These are phyloP conservation scores for Daldinia grandis DNA, from an alignment of 495 filamentous ascomycete species.

Conservation along the genomic window DNA sequence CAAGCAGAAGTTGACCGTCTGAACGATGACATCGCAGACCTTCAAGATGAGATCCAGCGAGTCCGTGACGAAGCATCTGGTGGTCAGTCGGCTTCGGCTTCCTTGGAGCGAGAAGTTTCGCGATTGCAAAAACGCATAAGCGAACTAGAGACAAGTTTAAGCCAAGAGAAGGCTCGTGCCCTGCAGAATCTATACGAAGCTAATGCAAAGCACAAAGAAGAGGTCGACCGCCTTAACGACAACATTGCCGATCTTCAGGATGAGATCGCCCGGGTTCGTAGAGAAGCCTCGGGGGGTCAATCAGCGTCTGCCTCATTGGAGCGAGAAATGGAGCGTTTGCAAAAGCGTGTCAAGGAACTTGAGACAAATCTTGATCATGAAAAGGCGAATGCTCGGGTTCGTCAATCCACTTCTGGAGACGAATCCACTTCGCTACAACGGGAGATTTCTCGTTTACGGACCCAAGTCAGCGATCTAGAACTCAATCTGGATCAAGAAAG, in stretches of 20 bases:
- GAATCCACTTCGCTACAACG: slow-evolving; percentile 73
- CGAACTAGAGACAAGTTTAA: slow-evolving; percentile 44
- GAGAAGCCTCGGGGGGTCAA: slow-evolving; percentile 52
- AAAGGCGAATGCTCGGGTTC: slow-evolving; percentile 73
- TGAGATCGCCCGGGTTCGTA: slow-evolving; percentile 61
- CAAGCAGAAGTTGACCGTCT: slow-evolving; percentile 56
- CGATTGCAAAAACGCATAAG: slow-evolving; percentile 31
- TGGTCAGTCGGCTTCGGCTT: slow-evolving; percentile 45
- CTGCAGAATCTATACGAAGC: slow-evolving; percentile 34
- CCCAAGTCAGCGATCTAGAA: slow-evolving; percentile 66
- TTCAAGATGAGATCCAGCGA: slow-evolving; percentile 53
- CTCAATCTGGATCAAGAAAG: slow-evolving; percentile 66
- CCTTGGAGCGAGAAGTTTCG: slow-evolving; percentile 35
- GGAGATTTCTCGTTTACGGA: slow-evolving; percentile 66
- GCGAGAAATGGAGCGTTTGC: slow-evolving; percentile 33
- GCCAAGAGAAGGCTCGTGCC: slow-evolving; percentile 47
- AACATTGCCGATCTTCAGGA: slow-evolving; percentile 74
- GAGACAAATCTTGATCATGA: slow-evolving; percentile 60
- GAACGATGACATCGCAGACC: slow-evolving; percentile 38
- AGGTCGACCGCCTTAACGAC: slow-evolving; percentile 57
- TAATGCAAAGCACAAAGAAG: slow-evolving; percentile 35
- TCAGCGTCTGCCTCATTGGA: slow-evolving; percentile 41
- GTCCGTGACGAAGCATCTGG: slow-evolving; percentile 52
- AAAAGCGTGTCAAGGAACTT: slow-evolving; percentile 37
- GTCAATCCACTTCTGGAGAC: slow-evolving; percentile 72